phyloP scores from a whole-genome alignment of 169 alveolate genomes.

The Eimeria maxima region DNA sequence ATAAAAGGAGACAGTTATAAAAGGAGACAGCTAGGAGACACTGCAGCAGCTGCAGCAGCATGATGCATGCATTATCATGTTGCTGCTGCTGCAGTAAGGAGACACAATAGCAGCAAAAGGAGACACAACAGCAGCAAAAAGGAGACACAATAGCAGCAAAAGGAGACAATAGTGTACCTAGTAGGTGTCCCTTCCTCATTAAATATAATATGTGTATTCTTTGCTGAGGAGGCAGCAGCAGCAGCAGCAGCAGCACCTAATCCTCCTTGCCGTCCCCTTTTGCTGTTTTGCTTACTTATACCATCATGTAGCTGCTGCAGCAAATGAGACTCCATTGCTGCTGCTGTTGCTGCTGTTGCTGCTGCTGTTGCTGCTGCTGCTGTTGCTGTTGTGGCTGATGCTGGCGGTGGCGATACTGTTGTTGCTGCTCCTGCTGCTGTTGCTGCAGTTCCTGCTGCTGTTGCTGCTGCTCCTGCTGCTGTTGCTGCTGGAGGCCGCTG shows the following conservation, averaged over 20 bases:
- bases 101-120: background rate
- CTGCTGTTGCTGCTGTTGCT: too few species aligned
- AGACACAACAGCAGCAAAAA: background rate
- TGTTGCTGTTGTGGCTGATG: background rate
- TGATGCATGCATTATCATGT: background rate
- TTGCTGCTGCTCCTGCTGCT: background rate
- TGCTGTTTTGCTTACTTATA: slow-evolving; percentile 29
- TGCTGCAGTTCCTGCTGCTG: background rate
- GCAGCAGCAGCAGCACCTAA: slow-evolving; percentile 19
- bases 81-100: slow-evolving; percentile 5
- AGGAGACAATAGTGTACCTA: background rate
- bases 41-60: background rate
- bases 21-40: background rate
- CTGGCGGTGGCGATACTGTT: slow-evolving; percentile 14
- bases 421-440: background rate
- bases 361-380: too few species aligned
- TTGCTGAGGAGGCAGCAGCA: background rate
- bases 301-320: slow-evolving; percentile 58
- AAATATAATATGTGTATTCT: slow-evolving; percentile 8
- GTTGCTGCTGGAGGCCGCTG: background rate
- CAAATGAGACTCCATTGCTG: slow-evolving; percentile 13
- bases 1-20: background rate
- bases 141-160: background rate
- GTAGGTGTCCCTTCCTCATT: slow-evolving; percentile 15
- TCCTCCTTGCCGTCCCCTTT: slow-evolving; percentile 52